Evolutionary conservation across 1,284 basidiomycete genomes (phyloP), one percentile per base, ranked within the genome.

Genomic region (Spongispora temasekensis): DNA sequence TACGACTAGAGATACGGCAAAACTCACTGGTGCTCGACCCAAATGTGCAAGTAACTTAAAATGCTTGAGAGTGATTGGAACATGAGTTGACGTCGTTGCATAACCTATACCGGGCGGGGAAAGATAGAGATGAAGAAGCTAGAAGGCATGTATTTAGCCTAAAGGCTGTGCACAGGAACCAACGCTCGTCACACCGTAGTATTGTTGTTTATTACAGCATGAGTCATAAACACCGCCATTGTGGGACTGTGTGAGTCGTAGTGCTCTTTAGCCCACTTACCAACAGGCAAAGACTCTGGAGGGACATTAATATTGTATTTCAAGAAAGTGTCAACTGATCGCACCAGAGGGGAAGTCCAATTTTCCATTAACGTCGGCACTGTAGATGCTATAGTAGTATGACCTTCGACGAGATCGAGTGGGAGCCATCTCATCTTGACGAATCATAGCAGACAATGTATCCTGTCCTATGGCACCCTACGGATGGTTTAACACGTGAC

Each of bases 61-160:
- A 66, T 90, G 88, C 67, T 88, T 86, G 53, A 91, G 73, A 8
- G 89, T 91, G 32, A 90, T 70, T n/a, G 89, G 89, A 28, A 90
- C 85, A 59, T 78, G 82, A 10, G 64, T 64, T 51, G 67, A 65
- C 23, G 64, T 44, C 19, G 68, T 53, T 56, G 64, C 55, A 42
- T 66, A 71, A 37, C 62, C 68, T 40, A 64, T 67, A 53, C 75
- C 76, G 15, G 73, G 64, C 10, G 67, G 67, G 21, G 71, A 69
- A 51, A 84, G 69, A 65, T 81, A 87, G 44, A 76, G 65, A 62
- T 80, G 75, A 46, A 85, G 69, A 61, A 86, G 74, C 85, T 86
- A 28, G 17, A 48, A 60, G 34, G 32, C 12, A 52, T 10, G 40
- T 7, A 12, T n/a, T 70, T 40, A 52, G n/a, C n/a, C n/a, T n/a